phyloP scores from a whole-genome alignment of 768 basidiomycete genomes.

The Leccinum barrowsii region DNA sequence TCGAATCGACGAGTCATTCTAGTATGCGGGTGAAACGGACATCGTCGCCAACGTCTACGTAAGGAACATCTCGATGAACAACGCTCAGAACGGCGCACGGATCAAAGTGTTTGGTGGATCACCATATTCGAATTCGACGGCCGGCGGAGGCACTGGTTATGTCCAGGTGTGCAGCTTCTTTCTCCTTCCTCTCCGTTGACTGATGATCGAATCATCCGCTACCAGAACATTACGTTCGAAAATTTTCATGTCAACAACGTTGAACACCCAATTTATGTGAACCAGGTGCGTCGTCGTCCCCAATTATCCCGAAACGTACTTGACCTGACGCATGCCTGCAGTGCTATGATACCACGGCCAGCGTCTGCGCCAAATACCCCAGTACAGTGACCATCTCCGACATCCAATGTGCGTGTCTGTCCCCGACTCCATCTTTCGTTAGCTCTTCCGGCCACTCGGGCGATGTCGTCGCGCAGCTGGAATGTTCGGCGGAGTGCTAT shows the following conservation, averaged over 20 bases:
- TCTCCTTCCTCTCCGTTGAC: not conserved
- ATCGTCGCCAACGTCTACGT: constrained; percentile 44
- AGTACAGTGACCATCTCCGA: constrained; percentile 38
- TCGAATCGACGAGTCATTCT: not conserved
- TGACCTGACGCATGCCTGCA: constrained; percentile 7
- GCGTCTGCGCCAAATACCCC: constrained; percentile 37
- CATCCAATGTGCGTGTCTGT: constrained; percentile 36
- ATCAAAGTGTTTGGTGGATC: constrained; percentile 51
- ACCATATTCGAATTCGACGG: constrained; percentile 35
- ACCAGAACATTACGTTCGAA: constrained; percentile 24
- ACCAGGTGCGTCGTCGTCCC: constrained; percentile 27
- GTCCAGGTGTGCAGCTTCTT: constrained; percentile 30
- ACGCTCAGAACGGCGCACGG: constrained; percentile 47
- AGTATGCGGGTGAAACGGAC: constrained; percentile 39
- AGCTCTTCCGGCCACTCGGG: constrained; percentile 36
- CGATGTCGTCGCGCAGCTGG: constrained; percentile 38
- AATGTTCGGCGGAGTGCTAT: constrained; percentile 38
- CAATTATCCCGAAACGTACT: too few relatives aligned
- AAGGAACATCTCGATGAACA: constrained; percentile 41
- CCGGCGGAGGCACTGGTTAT: constrained; percentile 43
- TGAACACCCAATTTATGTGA: constrained; percentile 41
- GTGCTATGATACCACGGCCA: constrained; percentile 37
- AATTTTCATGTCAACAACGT: constrained; percentile 34
- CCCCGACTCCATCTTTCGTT: not conserved
- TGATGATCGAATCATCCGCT: not conserved